Base-by-base conservation (phyloP, 352 stramenopile genomes). In the Hyphochytrium catenoides region DNA sequence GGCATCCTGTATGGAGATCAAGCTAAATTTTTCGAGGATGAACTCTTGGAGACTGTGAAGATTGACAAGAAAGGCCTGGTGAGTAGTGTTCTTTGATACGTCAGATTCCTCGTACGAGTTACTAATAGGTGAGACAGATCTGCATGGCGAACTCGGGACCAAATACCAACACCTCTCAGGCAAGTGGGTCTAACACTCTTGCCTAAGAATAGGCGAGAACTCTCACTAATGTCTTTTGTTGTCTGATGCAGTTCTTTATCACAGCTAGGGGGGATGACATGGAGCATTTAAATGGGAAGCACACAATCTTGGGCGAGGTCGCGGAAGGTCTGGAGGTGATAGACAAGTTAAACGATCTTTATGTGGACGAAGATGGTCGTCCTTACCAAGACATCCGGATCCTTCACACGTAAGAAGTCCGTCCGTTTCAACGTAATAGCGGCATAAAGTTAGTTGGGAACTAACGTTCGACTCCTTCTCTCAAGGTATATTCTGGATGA, bases 241-340 rank as follows among this genome's bases (percentile, higher is more conserved):
- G n/a, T n/a, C n/a, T n/a, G n/a, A 85, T 44, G 76, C 89, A 98
- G 53, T 96, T 98, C 46, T 88, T 96, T 48, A 89, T 99, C 49
- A 97, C 90, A 16, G 75, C 91, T 27, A 56, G 67, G 28, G 51
- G 47, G 28, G 61, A 90, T 20, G 66, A 92, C 46, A 65, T 94
- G 32, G 56, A 76, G 18, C 83, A 91, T 57, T 48, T 94, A 9
- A 75, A 91, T 42, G 63, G 65, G 3, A 83, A 82, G 34, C 68
- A 90, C 48, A 92, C 77, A 15, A 62, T 89, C 48, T 87, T 91
- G 47, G 78, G 73, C 6, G 61, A 94, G 48, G 59, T 94, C 14
- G 77, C 67, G 3, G 83, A 95, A 57, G 73, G 79, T n/a, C 54
- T 95, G 37, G 66, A 95, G 37, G 67, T 95, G 14, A 52, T 98